phyloP scores from a whole-genome alignment of 2,329 filamentous ascomycete species.

The Talaromyces verruculosus region DNA sequence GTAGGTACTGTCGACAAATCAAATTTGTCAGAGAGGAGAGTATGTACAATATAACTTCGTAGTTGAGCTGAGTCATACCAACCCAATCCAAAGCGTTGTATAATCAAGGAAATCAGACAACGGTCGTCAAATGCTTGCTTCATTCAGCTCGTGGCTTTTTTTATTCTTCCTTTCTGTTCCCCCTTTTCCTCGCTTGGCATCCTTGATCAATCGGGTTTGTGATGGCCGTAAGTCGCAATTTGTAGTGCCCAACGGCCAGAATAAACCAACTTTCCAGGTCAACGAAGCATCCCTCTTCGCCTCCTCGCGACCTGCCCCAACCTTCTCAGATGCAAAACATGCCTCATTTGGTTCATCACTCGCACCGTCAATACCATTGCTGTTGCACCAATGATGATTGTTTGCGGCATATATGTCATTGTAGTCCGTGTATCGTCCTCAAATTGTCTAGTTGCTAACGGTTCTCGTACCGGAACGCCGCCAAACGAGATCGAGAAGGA shows the following conservation, averaged over 20 bases:
- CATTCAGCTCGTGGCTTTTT: not conserved
- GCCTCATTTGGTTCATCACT: slow-evolving; percentile 9
- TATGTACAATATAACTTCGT: not conserved
- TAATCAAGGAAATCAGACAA: not conserved
- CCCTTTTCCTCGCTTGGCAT: not conserved
- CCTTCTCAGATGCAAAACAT: not conserved
- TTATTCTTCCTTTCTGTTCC: not conserved
- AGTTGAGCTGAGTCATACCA: not conserved
- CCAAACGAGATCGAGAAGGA: slow-evolving; percentile 16
- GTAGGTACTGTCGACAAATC: not conserved
- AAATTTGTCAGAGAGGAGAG: not conserved
- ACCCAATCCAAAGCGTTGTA: not conserved
- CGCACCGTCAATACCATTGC: slow-evolving; percentile 34
- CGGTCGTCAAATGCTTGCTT: not conserved
- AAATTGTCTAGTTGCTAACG: not conserved
- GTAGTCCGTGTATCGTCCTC: slow-evolving; percentile 12
- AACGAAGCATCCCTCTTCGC: not conserved
- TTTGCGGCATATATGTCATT: slow-evolving; percentile 34
- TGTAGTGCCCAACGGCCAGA: too few species aligned
- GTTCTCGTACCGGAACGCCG: not conserved
- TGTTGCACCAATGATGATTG: slow-evolving; percentile 35
- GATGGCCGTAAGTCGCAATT: too few species aligned
- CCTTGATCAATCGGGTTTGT: too few species aligned
- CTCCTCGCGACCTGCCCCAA: not conserved
- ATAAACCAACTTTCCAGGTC: not conserved